Evolutionary conservation across 805 yeast genomes (phyloP).

Genomic region (Sugiyamaella smithiae): DNA sequence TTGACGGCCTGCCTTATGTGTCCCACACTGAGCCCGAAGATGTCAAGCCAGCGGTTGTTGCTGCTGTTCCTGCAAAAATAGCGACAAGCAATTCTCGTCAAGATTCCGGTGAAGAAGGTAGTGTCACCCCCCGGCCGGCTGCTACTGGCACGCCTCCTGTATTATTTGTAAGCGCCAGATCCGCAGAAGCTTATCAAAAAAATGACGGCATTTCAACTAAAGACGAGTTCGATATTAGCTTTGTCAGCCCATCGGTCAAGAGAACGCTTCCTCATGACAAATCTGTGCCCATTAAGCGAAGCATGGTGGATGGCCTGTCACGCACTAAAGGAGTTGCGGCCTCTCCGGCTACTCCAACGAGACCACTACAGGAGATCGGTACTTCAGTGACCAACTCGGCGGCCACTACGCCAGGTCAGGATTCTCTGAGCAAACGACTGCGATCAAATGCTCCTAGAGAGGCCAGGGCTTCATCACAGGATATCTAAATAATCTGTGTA

Average conservation of each 20-base stretch:
- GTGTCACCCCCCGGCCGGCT: not conserved
- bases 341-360: not conserved
- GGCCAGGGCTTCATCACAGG: too few relatives aligned
- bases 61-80: not conserved
- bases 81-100: not conserved
- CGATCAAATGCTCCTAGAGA: not conserved
- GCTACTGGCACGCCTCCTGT: conserved; percentile 14
- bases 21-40: not conserved
- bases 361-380: not conserved
- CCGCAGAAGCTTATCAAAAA: conserved; percentile 28
- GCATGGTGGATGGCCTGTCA: not conserved
- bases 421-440: not conserved
- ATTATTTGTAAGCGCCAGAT: conserved; percentile 29
- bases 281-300: conserved; percentile 26
- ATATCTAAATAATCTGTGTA: too few relatives aligned
- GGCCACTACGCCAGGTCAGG: not conserved
- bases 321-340: not conserved
- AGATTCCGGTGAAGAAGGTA: not conserved
- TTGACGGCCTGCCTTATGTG: conserved; percentile 3
- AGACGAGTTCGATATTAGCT: conserved; percentile 25
- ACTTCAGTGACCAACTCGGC: conserved; percentile 2
- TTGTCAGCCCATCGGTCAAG: conserved; percentile 28
- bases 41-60: not conserved
- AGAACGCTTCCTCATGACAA: conserved; percentile 29
- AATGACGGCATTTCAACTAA: conserved; percentile 22